Conservation (phyloP, 2,329 filamentous ascomycete genomes). For the Penicillium sp. region DNA sequence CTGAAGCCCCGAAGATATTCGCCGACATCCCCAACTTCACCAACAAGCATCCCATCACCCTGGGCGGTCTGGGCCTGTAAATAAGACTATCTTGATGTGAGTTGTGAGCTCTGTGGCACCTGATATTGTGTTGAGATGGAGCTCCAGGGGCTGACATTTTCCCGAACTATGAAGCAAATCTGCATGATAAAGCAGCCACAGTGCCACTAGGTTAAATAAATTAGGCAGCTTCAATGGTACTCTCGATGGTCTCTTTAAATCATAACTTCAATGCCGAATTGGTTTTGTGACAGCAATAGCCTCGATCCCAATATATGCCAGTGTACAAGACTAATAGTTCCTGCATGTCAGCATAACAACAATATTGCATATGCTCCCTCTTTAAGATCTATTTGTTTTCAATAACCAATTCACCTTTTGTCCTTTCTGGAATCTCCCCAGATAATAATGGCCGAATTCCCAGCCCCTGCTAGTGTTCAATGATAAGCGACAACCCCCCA, state of each 20-base stretch:
- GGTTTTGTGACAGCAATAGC: neutral
- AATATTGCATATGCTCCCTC: no score
- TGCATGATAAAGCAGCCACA: no score
- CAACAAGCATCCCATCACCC: slow-evolving; percentile 24
- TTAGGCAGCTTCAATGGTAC: no score
- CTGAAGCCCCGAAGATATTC: slow-evolving; percentile 16
- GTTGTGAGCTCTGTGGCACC: neutral
- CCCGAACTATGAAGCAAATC: neutral
- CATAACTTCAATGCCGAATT: neutral
- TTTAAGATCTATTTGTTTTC: no score
- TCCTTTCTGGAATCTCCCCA: no score
- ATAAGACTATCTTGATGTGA: neutral
- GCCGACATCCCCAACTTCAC: slow-evolving; percentile 30
- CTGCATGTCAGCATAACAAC: neutral
- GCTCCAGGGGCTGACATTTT: neutral
- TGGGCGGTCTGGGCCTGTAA: slow-evolving; percentile 17
- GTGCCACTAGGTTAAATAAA: no score
- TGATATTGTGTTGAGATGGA: neutral
- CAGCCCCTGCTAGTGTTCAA: no score
- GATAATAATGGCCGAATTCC: no score
- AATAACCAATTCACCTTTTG: no score
- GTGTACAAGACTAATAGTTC: neutral
- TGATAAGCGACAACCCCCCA: no score
- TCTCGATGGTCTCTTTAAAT: no score
- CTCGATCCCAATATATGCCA: neutral